phyloP scores from a whole-genome alignment of 371 early-diverging fungal genomes.

The Mucor circinelloides region DNA sequence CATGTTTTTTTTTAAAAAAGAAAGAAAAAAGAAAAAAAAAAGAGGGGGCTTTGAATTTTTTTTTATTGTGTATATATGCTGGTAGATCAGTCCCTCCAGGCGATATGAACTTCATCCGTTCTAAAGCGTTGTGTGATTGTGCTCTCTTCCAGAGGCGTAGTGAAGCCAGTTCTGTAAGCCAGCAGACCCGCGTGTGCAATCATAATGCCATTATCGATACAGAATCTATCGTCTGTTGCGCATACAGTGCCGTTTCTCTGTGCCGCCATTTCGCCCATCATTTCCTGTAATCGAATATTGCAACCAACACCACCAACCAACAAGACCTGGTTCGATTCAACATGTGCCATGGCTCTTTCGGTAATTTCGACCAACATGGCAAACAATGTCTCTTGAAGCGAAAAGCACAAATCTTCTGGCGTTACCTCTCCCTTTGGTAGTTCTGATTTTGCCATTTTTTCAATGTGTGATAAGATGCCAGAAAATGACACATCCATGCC shows the following conservation, averaged over 20 bases:
- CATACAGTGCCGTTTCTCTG: conserved; percentile 92
- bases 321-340: conserved; percentile 91
- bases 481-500: conserved; percentile 99
- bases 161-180: conserved; percentile 73
- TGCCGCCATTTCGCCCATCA: conserved; percentile 97
- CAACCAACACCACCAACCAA: conserved; percentile 99
- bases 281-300: conserved; percentile 95
- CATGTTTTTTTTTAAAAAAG: not conserved
- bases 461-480: conserved; percentile 93
- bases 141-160: conserved; percentile 81
- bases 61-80: not conserved
- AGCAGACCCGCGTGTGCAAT: conserved; percentile 98
- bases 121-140: conserved; percentile 96
- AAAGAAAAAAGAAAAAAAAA: not conserved
- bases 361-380: conserved; percentile 99
- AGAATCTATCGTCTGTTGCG: conserved; percentile 98
- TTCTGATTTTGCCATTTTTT: conserved; percentile 74
- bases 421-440: conserved; percentile 63
- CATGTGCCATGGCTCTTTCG: conserved; percentile 99
- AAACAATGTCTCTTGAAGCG: conserved; percentile 98
- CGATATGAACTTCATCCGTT: conserved; percentile 91
- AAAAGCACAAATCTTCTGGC: conserved; percentile 95
- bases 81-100: conserved; percentile 71
- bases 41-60: not conserved
- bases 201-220: conserved; percentile 99